Base-by-base conservation (phyloP, 768 basidiomycete genomes). In the Leccinum uliginosum region DNA sequence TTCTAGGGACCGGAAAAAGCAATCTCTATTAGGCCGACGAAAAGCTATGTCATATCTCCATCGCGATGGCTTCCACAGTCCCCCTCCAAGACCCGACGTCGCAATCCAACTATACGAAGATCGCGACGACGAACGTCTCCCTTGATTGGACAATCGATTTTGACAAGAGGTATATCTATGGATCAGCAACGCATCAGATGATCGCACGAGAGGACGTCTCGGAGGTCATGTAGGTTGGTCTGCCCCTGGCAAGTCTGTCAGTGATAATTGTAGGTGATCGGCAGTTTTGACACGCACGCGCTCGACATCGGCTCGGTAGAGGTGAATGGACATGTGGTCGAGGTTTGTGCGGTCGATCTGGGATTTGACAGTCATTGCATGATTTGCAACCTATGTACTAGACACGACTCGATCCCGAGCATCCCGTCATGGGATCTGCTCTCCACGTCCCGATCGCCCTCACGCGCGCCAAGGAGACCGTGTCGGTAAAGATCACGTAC, bases 381-480 rank as follows among this genome's bases (percentile, higher is more conserved):
- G 50, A 32, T 55, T n/a, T n/a, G n/a, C 34, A 6, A 24, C 29
- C 6, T 32, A 32, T 12, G n/a, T 40, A 21, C 21, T 24, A 89
- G 84, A 83, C 77, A 60, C 71, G 73, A 27, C 61, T 92, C 6
- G 80, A 80, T 49, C 66, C 76, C 6, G 79, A 83, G 45, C 83
- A 91, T 68, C 73, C 77, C 4, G 84, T 88, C 23, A 85, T 92
- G 83, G 94, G 94, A 19, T 83, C 87, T 24, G 85, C 90, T 0
- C 74, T 97, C 35, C 80, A 78, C 45, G 74, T 95, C 30, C 61
- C 76, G 1, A 76, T 95, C 8, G 77, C 80, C 0, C 52, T 60
- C 2, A 59, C 21, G 9, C 43, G 27, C n/a, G 43, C 48, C 10
- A 84, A 80, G 14, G 72, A 78, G n/a, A 66, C 60, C 11, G 57